These are phyloP conservation scores for Pyrrhoderma lamaoense DNA, from an alignment of 1,284 basidiomycete species.

Conservation along the genomic window DNA sequence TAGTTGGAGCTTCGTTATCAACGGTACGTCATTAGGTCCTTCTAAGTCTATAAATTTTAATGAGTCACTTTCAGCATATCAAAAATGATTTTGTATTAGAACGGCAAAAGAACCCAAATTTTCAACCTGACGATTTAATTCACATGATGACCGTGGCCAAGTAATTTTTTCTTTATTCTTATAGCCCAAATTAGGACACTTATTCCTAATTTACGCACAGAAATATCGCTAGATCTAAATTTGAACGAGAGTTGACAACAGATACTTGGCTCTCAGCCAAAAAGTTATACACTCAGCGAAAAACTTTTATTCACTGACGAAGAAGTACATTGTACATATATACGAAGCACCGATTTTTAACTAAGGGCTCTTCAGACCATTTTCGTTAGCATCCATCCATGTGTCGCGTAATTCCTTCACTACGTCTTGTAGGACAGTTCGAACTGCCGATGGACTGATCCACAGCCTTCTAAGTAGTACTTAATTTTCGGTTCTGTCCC, in stretches of 20 bases:
- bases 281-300: constrained; percentile 30
- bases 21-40: constrained; percentile 33
- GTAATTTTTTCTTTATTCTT: constrained; percentile 30
- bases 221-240: constrained; percentile 25
- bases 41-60: background rate
- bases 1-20: constrained; percentile 45
- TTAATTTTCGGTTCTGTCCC: constrained; percentile 91
- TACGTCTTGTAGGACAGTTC: constrained; percentile 41
- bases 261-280: constrained; percentile 36
- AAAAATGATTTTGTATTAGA: constrained; percentile 67
- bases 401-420: constrained; percentile 50
- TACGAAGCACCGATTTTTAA: background rate
- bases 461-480: constrained; percentile 74
- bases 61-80: constrained; percentile 44
- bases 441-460: constrained; percentile 40
- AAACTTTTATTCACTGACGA: constrained; percentile 20
- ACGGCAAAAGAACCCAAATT: constrained; percentile 37
- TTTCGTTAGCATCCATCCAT: constrained; percentile 61
- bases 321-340: background rate
- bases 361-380: constrained; percentile 44
- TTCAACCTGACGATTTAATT: constrained; percentile 56
- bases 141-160: constrained; percentile 57
- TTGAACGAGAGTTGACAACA: constrained; percentile 29
- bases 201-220: background rate
- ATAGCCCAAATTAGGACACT: too few relatives aligned